Evolutionary conservation across 352 stramenopile species (phyloP).

Genomic region (Pythium guiyangense): DNA sequence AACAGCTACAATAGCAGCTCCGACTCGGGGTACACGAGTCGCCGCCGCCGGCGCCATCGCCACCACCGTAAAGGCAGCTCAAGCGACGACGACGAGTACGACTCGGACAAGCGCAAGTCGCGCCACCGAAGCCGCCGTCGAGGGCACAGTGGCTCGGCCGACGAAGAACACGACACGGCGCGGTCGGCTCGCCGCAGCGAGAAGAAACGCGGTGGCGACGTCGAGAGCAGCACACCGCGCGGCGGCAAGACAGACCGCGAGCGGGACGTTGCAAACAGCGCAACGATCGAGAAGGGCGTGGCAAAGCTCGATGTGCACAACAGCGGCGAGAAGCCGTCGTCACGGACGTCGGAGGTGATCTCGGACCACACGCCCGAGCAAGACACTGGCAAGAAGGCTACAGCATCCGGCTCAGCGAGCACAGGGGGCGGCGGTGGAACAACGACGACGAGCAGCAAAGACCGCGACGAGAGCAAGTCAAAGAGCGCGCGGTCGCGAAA

Average conservation of each 20-base stretch:
- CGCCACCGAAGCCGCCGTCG: slow-evolving; percentile 25
- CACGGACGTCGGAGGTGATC: slow-evolving; percentile 11
- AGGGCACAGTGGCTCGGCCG: slow-evolving; percentile 16
- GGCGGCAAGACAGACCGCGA: not conserved
- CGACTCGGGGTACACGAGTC: slow-evolving; percentile 31
- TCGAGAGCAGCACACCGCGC: not conserved
- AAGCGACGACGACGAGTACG: slow-evolving; percentile 51
- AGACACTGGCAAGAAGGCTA: slow-evolving; percentile 10
- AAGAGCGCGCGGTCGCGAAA: slow-evolving; percentile 25
- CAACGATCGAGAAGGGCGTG: slow-evolving; percentile 26
- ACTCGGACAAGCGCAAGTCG: slow-evolving; percentile 44
- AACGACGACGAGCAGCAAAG: not conserved
- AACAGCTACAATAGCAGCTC: slow-evolving; percentile 44
- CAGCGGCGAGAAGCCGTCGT: slow-evolving; percentile 14
- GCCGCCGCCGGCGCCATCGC: slow-evolving; percentile 34
- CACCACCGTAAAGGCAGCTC: slow-evolving; percentile 32
- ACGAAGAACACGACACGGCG: slow-evolving; percentile 22
- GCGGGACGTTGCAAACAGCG: not conserved
- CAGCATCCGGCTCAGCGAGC: not conserved
- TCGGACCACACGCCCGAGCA: slow-evolving; percentile 14
- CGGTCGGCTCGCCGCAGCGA: slow-evolving; percentile 21
- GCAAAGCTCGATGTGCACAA: slow-evolving; percentile 27
- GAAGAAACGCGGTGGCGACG: slow-evolving; percentile 10
- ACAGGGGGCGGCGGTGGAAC: slow-evolving; percentile 1
- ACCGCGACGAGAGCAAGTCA: slow-evolving; percentile 5